A percentile compares a stretch with the other conserved stretches of the same genome.
phyloP scores from a whole-genome alignment of 495 filamentous ascomycete species.

The Penicillium daleae region DNA sequence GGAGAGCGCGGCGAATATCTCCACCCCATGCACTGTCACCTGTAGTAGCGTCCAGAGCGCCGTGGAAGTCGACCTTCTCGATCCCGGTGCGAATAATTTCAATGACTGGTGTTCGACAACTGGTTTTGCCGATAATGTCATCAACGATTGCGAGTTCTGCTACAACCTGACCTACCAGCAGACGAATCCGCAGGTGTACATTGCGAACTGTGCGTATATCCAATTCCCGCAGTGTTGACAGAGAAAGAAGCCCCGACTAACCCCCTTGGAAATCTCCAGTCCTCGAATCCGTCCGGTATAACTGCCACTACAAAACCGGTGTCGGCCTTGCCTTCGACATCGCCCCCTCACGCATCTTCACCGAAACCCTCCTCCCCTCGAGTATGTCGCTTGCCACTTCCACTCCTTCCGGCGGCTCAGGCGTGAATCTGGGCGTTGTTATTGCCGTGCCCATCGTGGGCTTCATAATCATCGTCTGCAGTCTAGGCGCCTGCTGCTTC shows the following conservation, averaged over 20 bases:
- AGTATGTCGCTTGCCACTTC: conserved; percentile 34
- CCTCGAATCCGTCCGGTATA: conserved; percentile 53
- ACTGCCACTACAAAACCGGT: conserved; percentile 49
- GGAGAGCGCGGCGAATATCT: conserved; percentile 37
- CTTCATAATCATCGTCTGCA: conserved; percentile 41
- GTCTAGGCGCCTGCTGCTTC: conserved; percentile 36
- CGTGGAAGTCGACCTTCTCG: conserved; percentile 37
- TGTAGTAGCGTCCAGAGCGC: conserved; percentile 43
- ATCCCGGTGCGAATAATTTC: conserved; percentile 35
- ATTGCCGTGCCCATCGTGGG: conserved; percentile 51
- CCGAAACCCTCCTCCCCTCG: conserved; percentile 42
- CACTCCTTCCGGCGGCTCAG: conserved; percentile 22
- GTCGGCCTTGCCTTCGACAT: conserved; percentile 44
- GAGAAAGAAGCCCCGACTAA: conserved; percentile 3
- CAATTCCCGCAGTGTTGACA: background rate
- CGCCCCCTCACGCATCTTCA: conserved; percentile 50
- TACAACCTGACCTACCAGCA: conserved; percentile 41
- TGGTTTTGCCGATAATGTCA: conserved; percentile 46
- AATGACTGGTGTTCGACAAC: conserved; percentile 38
- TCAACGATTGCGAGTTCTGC: conserved; percentile 50
- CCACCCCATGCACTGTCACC: conserved; percentile 46
- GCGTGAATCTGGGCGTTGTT: conserved; percentile 44
- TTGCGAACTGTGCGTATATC: conserved; percentile 53
- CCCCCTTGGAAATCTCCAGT: conserved; percentile 36
- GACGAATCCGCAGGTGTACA: conserved; percentile 40